These are phyloP conservation scores for Hibiscus mutabilis DNA, from an alignment of 345 rosid species.

Conservation along the genomic window DNA sequence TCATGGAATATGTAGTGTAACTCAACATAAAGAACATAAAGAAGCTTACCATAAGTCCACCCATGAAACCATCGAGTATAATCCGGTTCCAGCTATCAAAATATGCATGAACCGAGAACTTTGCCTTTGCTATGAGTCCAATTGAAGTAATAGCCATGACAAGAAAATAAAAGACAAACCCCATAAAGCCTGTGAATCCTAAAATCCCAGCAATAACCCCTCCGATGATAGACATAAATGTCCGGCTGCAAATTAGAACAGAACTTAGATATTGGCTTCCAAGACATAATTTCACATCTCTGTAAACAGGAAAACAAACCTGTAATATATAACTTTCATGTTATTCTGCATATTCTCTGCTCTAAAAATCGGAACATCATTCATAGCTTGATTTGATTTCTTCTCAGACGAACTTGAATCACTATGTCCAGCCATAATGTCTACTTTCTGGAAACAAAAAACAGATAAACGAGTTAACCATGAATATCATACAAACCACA, in stretches of 20 bases:
- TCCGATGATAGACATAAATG: slow-evolving; percentile 86
- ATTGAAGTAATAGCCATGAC: slow-evolving; percentile 78
- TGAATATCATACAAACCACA: neutral
- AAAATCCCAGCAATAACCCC: slow-evolving; percentile 86
- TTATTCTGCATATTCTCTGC: slow-evolving; percentile 83
- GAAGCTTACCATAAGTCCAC: slow-evolving; percentile 84
- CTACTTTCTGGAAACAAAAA: neutral
- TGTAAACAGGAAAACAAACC: slow-evolving; percentile 33
- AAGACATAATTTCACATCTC: neutral
- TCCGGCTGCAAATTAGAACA: slow-evolving; percentile 55
- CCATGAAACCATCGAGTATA: slow-evolving; percentile 69
- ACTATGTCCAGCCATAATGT: slow-evolving; percentile 42
- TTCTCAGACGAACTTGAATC: slow-evolving; percentile 49
- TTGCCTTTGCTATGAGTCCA: slow-evolving; percentile 78
- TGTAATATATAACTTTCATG: slow-evolving; percentile 82
- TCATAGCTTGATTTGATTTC: slow-evolving; percentile 42
- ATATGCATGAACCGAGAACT: slow-evolving; percentile 64
- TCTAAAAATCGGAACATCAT: slow-evolving; percentile 55
- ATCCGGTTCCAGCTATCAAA: slow-evolving; percentile 73
- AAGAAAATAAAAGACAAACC: slow-evolving; percentile 72
- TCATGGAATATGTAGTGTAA: neutral
- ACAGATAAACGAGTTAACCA: neutral
- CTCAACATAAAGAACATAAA: neutral
- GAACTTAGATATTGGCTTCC: slow-evolving; percentile 22
- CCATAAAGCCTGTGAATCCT: slow-evolving; percentile 77